Evolutionary conservation across 768 basidiomycete genomes (phyloP), one percentile per base, ranked within the genome.

Genomic region (Agrocybe pediades): DNA sequence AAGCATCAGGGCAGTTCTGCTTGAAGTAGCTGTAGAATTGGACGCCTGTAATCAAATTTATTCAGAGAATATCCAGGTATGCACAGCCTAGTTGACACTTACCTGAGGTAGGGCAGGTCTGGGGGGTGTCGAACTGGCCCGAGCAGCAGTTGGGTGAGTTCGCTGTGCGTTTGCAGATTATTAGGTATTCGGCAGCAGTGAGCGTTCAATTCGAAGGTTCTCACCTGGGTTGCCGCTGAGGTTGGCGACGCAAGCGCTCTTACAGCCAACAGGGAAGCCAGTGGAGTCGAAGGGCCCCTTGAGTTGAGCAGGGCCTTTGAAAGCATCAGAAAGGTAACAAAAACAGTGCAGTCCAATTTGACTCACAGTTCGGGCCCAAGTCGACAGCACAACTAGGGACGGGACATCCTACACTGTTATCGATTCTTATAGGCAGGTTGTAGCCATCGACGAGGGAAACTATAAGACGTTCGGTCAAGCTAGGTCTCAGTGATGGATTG

Each of bases 361-460:
- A 54, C 61, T n/a, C 26, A 68, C 67, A 71, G 25, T 79, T 72
- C 0, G 83, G 79, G 13, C 74, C 76, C 21, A 88, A 74, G 60
- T 89, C 86, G 26, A 86, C 82, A 1, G 82, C 71, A 62, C 86
- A 90, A 54, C 77, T 71, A 1, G 86, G 78, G 17, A 80, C 67
- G 25, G 65, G 69, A 62, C 87, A 88, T 11, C 77, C 80, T 41
- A 67, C 72, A 64, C 76, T 78, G 68, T 83, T 87, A 49, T 69
- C 71, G 56, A 89, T 83, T 8, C 71, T 68, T 61, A 84, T 65
- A 15, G 87, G 86, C 11, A 88, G 65, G 61, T 88, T 86, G 59
- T 75, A 85, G 1, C 86, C 86, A 56, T 87, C 83, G 30, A 87
- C 85, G 26, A 87, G 71, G 23, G 84, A 85, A 29, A 86, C 85